These are phyloP conservation scores for Ogataea philodendri DNA, from an alignment of 805 yeast species.

Conservation along the genomic window DNA sequence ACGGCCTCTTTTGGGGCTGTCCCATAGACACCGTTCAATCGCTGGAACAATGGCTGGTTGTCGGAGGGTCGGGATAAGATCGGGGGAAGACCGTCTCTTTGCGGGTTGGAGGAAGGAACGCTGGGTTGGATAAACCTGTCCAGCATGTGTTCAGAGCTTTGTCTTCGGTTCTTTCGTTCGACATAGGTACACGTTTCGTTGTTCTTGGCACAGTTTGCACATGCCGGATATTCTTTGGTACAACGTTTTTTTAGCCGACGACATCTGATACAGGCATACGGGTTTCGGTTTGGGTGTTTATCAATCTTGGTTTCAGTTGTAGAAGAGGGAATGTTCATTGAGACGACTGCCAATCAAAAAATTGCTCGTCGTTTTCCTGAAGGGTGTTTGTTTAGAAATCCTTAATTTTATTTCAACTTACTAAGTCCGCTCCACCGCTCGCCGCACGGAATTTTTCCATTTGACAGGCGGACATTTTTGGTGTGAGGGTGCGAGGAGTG, in stretches of 20 bases:
- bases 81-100: constrained; percentile 1
- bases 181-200: constrained; percentile 42
- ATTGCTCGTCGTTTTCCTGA: too few species aligned
- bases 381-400: too few species aligned
- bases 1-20: background rate
- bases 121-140: background rate
- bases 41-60: constrained; percentile 1
- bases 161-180: constrained; percentile 34
- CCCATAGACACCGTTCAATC: background rate
- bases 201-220: constrained; percentile 42
- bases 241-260: constrained; percentile 50
- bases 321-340: background rate
- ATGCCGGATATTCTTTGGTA: constrained; percentile 42
- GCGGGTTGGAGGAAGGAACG: background rate
- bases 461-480: constrained; percentile 8
- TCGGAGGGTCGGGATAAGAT: constrained; percentile 1
- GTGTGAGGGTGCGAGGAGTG: background rate
- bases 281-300: constrained; percentile 11
- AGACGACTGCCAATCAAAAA: too few species aligned
- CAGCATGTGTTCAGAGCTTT: constrained; percentile 5
- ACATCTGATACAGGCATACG: constrained; percentile 45
- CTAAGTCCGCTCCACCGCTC: constrained; percentile 5
- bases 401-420: too few species aligned
- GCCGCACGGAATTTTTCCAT: constrained; percentile 3
- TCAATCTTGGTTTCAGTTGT: background rate